phyloP scores from a whole-genome alignment of 768 basidiomycete species.

The Thelephora ganbajun region DNA sequence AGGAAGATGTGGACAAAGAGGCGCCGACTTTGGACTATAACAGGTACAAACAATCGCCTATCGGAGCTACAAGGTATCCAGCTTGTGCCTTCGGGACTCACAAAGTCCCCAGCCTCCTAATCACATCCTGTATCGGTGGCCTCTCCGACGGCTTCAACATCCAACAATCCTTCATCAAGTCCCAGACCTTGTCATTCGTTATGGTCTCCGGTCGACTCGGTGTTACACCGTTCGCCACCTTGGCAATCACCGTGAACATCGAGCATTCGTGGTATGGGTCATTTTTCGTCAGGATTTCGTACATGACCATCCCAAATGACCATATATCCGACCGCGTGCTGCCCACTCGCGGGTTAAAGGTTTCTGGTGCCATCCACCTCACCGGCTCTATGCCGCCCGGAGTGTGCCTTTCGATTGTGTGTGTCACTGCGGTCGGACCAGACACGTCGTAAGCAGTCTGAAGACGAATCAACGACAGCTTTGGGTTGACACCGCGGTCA shows the following conservation, averaged over 20 bases:
- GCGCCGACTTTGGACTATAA: no score
- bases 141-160: neutral
- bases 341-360: neutral
- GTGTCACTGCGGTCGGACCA: no score
- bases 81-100: no score
- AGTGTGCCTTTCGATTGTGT: no score
- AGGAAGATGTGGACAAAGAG: neutral
- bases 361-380: neutral
- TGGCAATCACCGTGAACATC: slow-evolving; percentile 33
- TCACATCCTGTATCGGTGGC: neutral
- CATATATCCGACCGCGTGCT: neutral
- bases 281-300: neutral
- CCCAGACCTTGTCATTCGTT: neutral
- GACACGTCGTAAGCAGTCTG: no score
- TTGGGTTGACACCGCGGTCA: no score
- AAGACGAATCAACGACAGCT: no score
- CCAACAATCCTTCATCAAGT: neutral
- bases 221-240: slow-evolving; percentile 22
- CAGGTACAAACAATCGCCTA: no score
- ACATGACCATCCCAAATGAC: neutral
- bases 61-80: no score
- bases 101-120: no score
- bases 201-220: neutral
- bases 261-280: neutral
- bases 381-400: no score